These are phyloP conservation scores for Trichosanthes truncata DNA, from an alignment of 306 rosid genomes.

Conservation along the genomic window DNA sequence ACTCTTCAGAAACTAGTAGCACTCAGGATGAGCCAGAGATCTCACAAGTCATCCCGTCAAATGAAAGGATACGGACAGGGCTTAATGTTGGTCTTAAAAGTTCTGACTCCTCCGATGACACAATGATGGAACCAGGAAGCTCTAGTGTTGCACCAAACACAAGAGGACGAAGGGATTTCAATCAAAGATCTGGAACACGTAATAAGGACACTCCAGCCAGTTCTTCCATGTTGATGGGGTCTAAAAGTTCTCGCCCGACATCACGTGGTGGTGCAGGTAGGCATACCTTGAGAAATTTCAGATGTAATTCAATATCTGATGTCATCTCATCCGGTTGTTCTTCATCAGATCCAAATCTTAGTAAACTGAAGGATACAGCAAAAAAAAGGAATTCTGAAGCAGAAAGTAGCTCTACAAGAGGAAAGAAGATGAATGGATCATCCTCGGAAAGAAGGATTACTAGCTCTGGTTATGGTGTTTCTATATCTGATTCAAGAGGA, in stretches of 20 bases:
- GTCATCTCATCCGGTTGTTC: constrained; percentile 56
- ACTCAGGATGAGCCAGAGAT: constrained; percentile 59
- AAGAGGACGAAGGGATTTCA: constrained; percentile 44
- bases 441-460: constrained; percentile 32
- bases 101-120: constrained; percentile 25
- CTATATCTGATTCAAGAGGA: constrained; percentile 74
- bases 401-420: constrained; percentile 79
- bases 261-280: constrained; percentile 44
- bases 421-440: constrained; percentile 70
- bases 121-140: constrained; percentile 49
- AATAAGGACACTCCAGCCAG: constrained; percentile 34
- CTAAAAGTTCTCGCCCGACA: constrained; percentile 33
- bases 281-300: constrained; percentile 74
- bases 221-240: constrained; percentile 18
- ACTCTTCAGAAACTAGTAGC: constrained; percentile 72
- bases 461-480: constrained; percentile 48
- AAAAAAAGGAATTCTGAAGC: constrained; percentile 72
- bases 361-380: constrained; percentile 41
- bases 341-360: constrained; percentile 44
- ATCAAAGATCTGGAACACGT: constrained; percentile 40
- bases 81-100: constrained; percentile 27
- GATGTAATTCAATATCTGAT: constrained; percentile 72
- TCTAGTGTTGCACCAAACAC: constrained; percentile 50
- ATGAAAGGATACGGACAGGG: constrained; percentile 44
- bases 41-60: constrained; percentile 33